phyloP scores from a whole-genome alignment of 352 stramenopile species.

The Phytophthora aleatoria region DNA sequence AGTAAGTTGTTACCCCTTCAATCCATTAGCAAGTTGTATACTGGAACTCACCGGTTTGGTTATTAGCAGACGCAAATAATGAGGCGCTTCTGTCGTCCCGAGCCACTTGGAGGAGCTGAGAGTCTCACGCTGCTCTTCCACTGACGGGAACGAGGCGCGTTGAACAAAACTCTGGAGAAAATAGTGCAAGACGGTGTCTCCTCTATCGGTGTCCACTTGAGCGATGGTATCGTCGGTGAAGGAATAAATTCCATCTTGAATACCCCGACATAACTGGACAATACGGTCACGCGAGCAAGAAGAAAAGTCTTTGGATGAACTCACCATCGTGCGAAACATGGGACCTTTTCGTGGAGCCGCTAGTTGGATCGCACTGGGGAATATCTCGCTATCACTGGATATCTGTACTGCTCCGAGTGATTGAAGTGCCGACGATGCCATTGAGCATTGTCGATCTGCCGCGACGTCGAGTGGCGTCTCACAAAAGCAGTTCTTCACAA shows the following conservation, averaged over 20 bases:
- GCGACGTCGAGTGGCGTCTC: conserved; percentile 47
- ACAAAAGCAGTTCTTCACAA: conserved; percentile 47
- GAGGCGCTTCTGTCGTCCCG: conserved; percentile 31
- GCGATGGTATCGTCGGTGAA: conserved; percentile 45
- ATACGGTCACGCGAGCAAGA: conserved; percentile 42
- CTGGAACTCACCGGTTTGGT: conserved; percentile 38
- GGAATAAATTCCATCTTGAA: conserved; percentile 41
- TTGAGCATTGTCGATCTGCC: conserved; percentile 33
- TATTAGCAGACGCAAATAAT: conserved; percentile 40
- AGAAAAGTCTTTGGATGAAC: conserved; percentile 34
- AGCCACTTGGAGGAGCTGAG: conserved; percentile 44
- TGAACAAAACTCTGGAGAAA: conserved; percentile 49
- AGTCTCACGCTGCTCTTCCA: conserved; percentile 33
- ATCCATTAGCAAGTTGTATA: background rate
- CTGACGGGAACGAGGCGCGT: conserved; percentile 35
- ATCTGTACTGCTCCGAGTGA: conserved; percentile 41
- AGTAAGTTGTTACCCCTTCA: conserved; percentile 7
- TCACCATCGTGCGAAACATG: conserved; percentile 32
- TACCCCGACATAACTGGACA: conserved; percentile 41
- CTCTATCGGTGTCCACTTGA: conserved; percentile 43
- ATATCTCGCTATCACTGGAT: conserved; percentile 40
- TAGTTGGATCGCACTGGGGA: conserved; percentile 33
- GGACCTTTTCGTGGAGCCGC: conserved; percentile 24
- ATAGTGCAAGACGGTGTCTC: conserved; percentile 58
- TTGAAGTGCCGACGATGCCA: conserved; percentile 36